Evolutionary conservation across 208 protist genomes (phyloP), one percentile per base, ranked within the genome.

Genomic region (Wallacemonas sp.): DNA sequence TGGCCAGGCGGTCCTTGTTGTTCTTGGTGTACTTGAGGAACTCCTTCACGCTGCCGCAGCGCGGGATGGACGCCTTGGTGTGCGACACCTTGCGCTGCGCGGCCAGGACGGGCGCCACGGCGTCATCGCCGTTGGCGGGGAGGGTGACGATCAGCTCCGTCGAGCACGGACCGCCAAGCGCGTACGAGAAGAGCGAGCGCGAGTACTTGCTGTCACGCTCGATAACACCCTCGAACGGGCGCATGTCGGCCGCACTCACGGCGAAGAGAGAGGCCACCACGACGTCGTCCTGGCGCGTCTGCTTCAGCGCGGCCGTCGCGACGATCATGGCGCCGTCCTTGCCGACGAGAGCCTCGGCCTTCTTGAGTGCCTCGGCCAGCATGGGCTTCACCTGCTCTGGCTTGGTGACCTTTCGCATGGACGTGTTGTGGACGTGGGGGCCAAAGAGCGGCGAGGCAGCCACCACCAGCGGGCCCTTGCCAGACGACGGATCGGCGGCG

Each of bases 11-110:
- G 34, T 72, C 56, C 33, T 77, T 49, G 24, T 64, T 72, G 29
- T 43, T 47, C 14, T 61, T 65, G 26, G 65, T 62, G 46, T 73
- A 74, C 44, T 63, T 36, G 30, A 87, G 63, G 57, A 85, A 87
- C 44, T 81, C 58, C 60, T 73, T 81, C 36, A 90, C 84, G 67
- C 80, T 90, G 27, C 84, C 84, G 56, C 55, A 62, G 44, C 70
- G 80, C 23, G 70, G 34, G 36, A 65, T 65, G 3, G 65, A 62
- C 36, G 73, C 72, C 49, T 72, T 71, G 21, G 74, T 72, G 49
- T 69, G 63, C 23, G 68, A 70, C 12, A 85, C 41, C 38, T 65
- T 74, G 67, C 68, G 71, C 52, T 85, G 80, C 19, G 56, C 38
- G 47, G 68, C 71, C 46, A 87, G 75, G 29, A 70, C 61, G 5